These are phyloP conservation scores for Ogataea zsoltii DNA, from an alignment of 805 yeast genomes.

Conservation along the genomic window DNA sequence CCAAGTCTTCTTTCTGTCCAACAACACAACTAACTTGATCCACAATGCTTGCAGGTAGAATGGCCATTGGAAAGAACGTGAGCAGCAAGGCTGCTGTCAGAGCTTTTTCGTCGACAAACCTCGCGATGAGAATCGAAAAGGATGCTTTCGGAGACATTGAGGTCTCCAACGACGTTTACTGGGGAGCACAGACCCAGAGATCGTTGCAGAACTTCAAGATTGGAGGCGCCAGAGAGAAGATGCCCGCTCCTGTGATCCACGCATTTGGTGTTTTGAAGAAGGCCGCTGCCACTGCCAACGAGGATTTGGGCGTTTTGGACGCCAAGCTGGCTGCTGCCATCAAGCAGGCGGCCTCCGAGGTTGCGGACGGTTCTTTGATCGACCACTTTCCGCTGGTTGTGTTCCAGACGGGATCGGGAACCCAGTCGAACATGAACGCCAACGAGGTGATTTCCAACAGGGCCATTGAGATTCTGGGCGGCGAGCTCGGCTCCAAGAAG, in stretches of 20 bases:
- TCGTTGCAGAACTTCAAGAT: conserved; percentile 92
- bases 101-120: conserved; percentile 33
- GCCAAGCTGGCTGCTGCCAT: conserved; percentile 83
- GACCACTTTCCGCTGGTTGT: conserved; percentile 98
- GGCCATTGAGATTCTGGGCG: conserved; percentile 95
- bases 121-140: conserved; percentile 66
- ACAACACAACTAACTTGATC: not conserved
- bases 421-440: conserved; percentile 98
- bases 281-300: conserved; percentile 91
- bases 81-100: conserved; percentile 21
- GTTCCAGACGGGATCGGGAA: conserved; percentile 98
- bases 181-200: conserved; percentile 99
- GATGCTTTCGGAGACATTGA: conserved; percentile 98
- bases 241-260: conserved; percentile 87
- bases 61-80: conserved; percentile 12
- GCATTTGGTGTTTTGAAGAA: conserved; percentile 95
- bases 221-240: conserved; percentile 86
- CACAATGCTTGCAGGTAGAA: conserved; percentile 30
- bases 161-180: conserved; percentile 82
- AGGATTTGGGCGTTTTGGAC: conserved; percentile 77
- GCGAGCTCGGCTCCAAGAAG: conserved; percentile 83
- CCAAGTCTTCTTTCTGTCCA: no score
- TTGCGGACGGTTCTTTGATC: conserved; percentile 83
- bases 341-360: conserved; percentile 94
- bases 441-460: conserved; percentile 98